Evolutionary conservation across 345 rosid genomes (phyloP).

Genomic region (Draba incana): DNA sequence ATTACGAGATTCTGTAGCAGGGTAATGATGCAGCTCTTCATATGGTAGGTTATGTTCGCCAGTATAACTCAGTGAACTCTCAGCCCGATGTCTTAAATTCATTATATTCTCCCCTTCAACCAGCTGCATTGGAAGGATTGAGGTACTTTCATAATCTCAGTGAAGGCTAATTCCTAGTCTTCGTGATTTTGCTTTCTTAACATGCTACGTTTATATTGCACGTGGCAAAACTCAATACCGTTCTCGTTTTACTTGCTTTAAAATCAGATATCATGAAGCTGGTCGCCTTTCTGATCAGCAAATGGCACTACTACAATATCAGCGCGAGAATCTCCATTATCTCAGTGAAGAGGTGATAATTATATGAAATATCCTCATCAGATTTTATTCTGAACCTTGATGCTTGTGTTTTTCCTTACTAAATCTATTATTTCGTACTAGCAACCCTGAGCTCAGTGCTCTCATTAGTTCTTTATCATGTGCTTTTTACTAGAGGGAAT

Average conservation of each 20-base stretch:
- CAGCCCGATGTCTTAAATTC: conserved; percentile 96
- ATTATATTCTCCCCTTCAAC: conserved; percentile 95
- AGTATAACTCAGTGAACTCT: conserved; percentile 86
- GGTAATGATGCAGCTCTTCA: conserved; percentile 12
- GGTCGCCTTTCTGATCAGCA: conserved; percentile 95
- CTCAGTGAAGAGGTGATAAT: conserved; percentile 81
- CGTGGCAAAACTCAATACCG: not conserved
- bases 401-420: conserved; percentile 20
- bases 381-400: conserved; percentile 16
- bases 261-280: conserved; percentile 77
- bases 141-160: conserved; percentile 53
- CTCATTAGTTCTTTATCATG: conserved; percentile 7
- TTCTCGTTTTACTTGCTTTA: conserved; percentile 23
- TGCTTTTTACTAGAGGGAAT: conserved; percentile 6
- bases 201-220: not conserved
- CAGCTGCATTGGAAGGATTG: conserved; percentile 84
- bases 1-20: conserved; percentile 4
- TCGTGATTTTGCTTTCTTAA: not conserved
- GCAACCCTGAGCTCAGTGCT: not conserved
- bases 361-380: not conserved
- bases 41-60: conserved; percentile 76
- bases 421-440: not conserved
- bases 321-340: conserved; percentile 97
- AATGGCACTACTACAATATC: conserved; percentile 96
- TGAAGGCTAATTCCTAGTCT: not conserved